These are phyloP conservation scores for Alternaria ethzedia DNA, from an alignment of 2,329 filamentous ascomycete species.

Conservation along the genomic window DNA sequence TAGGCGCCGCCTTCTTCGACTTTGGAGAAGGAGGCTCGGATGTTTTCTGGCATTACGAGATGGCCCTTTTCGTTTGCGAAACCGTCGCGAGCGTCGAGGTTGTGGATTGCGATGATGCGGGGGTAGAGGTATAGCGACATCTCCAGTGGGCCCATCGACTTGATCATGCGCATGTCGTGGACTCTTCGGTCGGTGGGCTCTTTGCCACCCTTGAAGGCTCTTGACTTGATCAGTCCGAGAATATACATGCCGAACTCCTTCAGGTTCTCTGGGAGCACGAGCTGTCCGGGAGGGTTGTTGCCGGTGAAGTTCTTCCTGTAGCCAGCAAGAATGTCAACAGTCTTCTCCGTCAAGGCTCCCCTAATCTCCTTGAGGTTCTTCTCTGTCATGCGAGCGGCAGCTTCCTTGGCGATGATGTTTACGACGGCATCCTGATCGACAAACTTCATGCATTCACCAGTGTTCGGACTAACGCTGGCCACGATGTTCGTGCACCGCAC, in stretches of 20 bases:
- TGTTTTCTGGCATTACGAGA: constrained; percentile 78
- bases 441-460: constrained; percentile 85
- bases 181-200: constrained; percentile 90
- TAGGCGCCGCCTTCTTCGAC: constrained; percentile 95
- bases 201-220: constrained; percentile 89
- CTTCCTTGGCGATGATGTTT: constrained; percentile 88
- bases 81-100: constrained; percentile 83
- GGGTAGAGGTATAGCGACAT: constrained; percentile 93
- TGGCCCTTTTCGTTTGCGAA: constrained; percentile 94
- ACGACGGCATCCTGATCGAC: constrained; percentile 96
- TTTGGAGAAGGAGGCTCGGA: constrained; percentile 83
- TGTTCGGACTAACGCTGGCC: constrained; percentile 85
- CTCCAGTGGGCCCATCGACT: constrained; percentile 84
- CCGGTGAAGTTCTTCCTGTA: constrained; percentile 94
- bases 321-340: constrained; percentile 86
- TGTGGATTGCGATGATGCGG: constrained; percentile 89
- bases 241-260: constrained; percentile 98
- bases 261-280: constrained; percentile 92
- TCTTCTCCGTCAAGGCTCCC: constrained; percentile 83
- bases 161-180: constrained; percentile 89
- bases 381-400: constrained; percentile 82
- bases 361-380: constrained; percentile 83
- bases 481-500: constrained; percentile 94
- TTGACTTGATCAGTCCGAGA: constrained; percentile 84
- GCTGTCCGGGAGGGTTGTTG: constrained; percentile 84